These are phyloP conservation scores for Amborella trichopoda DNA, from an alignment of 164 flowering plant species.

Conservation along the genomic window DNA sequence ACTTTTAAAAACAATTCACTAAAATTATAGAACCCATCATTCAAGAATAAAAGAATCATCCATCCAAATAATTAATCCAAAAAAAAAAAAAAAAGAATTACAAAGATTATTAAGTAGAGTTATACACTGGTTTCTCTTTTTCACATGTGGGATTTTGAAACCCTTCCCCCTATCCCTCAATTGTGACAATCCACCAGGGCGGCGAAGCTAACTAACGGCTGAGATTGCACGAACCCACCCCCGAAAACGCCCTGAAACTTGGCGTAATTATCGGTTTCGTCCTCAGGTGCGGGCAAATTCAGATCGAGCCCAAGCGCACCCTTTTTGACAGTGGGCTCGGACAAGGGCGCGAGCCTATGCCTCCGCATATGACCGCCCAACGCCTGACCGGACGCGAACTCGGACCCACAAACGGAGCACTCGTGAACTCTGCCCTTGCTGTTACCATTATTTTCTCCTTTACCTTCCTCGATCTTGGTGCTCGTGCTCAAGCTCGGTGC, in stretches of 20 bases:
- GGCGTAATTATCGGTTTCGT: slow-evolving; percentile 19
- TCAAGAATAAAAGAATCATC: not conserved
- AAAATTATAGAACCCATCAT: not conserved
- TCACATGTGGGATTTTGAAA: not conserved
- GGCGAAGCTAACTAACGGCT: slow-evolving; percentile 35
- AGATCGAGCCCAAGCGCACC: slow-evolving; percentile 50
- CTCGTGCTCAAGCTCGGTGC: not conserved
- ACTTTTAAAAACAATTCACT: not conserved
- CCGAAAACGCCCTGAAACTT: slow-evolving; percentile 6
- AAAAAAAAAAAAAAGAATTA: slow-evolving; percentile 2
- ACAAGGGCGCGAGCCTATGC: slow-evolving; percentile 19
- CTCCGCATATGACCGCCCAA: slow-evolving; percentile 67
- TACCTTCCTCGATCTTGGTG: not conserved
- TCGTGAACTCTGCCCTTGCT: slow-evolving; percentile 31
- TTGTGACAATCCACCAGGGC: slow-evolving; percentile 65
- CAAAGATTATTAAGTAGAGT: not conserved
- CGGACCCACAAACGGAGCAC: slow-evolving; percentile 49
- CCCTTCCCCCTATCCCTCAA: slow-evolving; percentile 10
- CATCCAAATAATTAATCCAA: not conserved
- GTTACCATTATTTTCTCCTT: not conserved
- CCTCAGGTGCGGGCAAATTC: slow-evolving; percentile 74
- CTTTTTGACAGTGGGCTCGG: slow-evolving; percentile 14
- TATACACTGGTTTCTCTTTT: not conserved
- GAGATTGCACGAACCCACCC: too few relatives aligned
- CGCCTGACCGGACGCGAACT: slow-evolving; percentile 54